Evolutionary conservation across 441 rosid species (phyloP), one percentile per base, ranked within the genome.

Genomic region (Populus tomentosa): DNA sequence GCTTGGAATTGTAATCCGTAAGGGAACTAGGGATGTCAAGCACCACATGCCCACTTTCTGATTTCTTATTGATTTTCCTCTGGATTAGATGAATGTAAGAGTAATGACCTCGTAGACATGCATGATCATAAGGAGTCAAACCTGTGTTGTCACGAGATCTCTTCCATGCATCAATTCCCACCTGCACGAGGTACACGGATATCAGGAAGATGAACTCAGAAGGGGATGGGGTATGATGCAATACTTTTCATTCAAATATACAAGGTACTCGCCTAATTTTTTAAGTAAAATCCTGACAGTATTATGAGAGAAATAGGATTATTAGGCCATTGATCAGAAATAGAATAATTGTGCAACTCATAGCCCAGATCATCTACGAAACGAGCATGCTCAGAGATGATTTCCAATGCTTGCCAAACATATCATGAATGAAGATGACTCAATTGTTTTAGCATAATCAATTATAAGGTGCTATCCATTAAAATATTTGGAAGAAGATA

Each of bases 91-190:
- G 98, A 85, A 91, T 91, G 89, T 93, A 93, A 0, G 97, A 85
- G 87, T 88, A 91, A 81, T 94, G 97, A 65, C 98, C 98, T 0
- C 95, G 95, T 71, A 94, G 65, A 11, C 95, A 92, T 7, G 98
- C 98, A 75, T 93, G 91, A 77, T 88, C 98, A 84, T 91, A 97
- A 5, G 98, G 98, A 10, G 98, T 93, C 77, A 86, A 91, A 64
- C 98, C 98, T 4, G 95, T 83, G 86, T 86, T 88, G 84, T 94
- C 98, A 1, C 83, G 87, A 77, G 95, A 88, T 59, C 75, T 87
- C 81, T 87, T 90, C 98, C 98, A 94, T 11, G 97, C 97, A 87
- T 88, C 85, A 67, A 93, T 80, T 42, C 98, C 98, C 77, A 93
- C 94, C 98, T 94, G 81, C 75, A 83, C 26, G 11, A 61, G 28